Conservation (phyloP, 192 early-diverging fungal species). For the Thoreauomyces humboldtii region DNA sequence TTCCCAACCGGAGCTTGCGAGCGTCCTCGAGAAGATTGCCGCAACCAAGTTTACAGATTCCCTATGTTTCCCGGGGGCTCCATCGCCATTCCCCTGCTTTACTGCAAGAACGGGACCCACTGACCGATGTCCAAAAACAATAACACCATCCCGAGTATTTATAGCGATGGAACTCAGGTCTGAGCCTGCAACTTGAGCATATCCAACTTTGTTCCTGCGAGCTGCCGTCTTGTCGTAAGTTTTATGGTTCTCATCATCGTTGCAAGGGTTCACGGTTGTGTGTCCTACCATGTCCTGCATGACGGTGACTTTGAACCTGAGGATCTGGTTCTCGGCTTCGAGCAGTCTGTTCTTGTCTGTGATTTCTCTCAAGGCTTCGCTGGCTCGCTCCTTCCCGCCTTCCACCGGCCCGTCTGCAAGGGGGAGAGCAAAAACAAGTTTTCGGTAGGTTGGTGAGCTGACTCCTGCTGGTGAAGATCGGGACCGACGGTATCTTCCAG, state of each 20-base stretch:
- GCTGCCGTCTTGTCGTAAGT: background rate
- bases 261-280: too few relatives aligned
- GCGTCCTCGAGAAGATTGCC: too few relatives aligned
- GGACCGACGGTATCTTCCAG: background rate
- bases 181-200: slow-evolving; percentile 19
- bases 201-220: slow-evolving; percentile 22
- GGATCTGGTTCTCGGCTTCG: slow-evolving; percentile 40
- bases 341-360: slow-evolving; percentile 32
- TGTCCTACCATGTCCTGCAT: slow-evolving; percentile 36
- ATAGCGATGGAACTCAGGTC: too few relatives aligned
- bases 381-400: background rate
- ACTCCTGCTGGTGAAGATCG: background rate
- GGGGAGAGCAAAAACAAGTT: background rate
- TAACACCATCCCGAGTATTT: too few relatives aligned
- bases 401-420: slow-evolving; percentile 3
- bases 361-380: slow-evolving; percentile 16
- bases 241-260: background rate
- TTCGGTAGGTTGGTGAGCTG: background rate
- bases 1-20: too few relatives aligned
- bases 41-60: too few relatives aligned
- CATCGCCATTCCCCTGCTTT: too few relatives aligned
- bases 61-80: too few relatives aligned
- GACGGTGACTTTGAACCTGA: slow-evolving; percentile 34
- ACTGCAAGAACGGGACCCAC: too few relatives aligned
- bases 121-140: too few relatives aligned